Conservation (phyloP, 768 basidiomycete species). For the Piloderma croceum region DNA sequence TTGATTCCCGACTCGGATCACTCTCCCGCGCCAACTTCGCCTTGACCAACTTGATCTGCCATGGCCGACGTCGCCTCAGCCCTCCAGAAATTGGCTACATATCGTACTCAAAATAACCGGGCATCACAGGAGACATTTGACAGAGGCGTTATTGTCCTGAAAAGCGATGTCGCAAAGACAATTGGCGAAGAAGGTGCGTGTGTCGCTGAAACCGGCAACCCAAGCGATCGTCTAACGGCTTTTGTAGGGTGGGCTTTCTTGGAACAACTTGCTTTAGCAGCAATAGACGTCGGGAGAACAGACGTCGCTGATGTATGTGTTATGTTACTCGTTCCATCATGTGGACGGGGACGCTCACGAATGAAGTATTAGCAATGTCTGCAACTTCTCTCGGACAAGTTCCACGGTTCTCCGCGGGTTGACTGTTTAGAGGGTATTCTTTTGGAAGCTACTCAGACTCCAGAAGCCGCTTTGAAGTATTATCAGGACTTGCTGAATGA, state of each 20-base stretch:
- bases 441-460: constrained; percentile 61
- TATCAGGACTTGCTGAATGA: constrained; percentile 57
- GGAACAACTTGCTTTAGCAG: constrained; percentile 75
- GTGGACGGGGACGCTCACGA: constrained; percentile 8
- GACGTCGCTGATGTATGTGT: constrained; percentile 69
- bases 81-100: constrained; percentile 48
- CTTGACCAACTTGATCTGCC: no score
- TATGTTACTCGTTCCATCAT: not conserved
- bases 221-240: not conserved
- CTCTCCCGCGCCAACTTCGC: no score
- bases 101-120: constrained; percentile 43
- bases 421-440: constrained; percentile 73
- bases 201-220: not conserved
- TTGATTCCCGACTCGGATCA: no score
- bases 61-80: constrained; percentile 31
- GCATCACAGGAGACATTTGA: constrained; percentile 58
- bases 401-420: constrained; percentile 76
- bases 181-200: constrained; percentile 54
- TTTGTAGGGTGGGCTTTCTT: constrained; percentile 68
- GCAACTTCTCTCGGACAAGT: constrained; percentile 54
- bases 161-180: constrained; percentile 37
- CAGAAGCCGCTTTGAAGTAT: constrained; percentile 52
- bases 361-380: constrained; percentile 32
- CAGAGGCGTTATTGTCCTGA: constrained; percentile 46
- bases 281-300: constrained; percentile 67